phyloP scores from a whole-genome alignment of 352 stramenopile genomes.

The Plasmopara muralis region DNA sequence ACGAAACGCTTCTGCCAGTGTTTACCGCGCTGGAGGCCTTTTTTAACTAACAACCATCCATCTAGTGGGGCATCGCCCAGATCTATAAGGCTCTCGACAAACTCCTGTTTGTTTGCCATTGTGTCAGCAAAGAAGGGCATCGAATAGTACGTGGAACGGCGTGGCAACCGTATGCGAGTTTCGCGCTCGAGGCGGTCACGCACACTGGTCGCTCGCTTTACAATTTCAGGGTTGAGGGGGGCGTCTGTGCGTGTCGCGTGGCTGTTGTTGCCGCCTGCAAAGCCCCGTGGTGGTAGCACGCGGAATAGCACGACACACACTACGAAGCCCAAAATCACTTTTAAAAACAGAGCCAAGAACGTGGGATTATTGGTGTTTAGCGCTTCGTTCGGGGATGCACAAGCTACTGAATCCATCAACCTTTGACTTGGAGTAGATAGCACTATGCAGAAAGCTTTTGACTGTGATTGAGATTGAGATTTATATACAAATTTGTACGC shows the following conservation, averaged over 20 bases:
- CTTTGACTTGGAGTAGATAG: background rate
- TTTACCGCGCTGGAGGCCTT: constrained; percentile 55
- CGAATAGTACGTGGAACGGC: constrained; percentile 65
- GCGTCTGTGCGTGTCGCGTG: background rate
- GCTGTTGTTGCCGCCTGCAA: background rate
- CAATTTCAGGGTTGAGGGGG: background rate
- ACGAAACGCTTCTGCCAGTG: constrained; percentile 85
- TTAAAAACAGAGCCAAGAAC: background rate
- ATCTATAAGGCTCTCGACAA: constrained; percentile 57
- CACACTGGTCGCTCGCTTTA: constrained; percentile 33
- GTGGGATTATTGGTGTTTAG: background rate
- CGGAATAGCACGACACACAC: background rate
- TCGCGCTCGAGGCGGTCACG: constrained; percentile 60
- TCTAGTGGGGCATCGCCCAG: constrained; percentile 63
- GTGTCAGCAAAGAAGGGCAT: constrained; percentile 75
- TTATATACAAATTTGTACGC: too few relatives aligned
- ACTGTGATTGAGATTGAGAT: too few relatives aligned
- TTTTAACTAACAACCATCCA: constrained; percentile 78
- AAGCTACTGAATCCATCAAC: background rate
- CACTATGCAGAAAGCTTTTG: too few relatives aligned
- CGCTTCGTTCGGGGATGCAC: background rate
- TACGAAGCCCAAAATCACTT: background rate
- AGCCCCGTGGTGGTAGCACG: background rate
- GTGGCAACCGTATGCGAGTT: constrained; percentile 47
- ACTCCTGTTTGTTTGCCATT: constrained; percentile 68